A percentile compares a stretch with the other conserved stretches of the same genome.
These are phyloP conservation scores for Penicillium coprophilum DNA, from an alignment of 495 filamentous ascomycete species.

Conservation along the genomic window DNA sequence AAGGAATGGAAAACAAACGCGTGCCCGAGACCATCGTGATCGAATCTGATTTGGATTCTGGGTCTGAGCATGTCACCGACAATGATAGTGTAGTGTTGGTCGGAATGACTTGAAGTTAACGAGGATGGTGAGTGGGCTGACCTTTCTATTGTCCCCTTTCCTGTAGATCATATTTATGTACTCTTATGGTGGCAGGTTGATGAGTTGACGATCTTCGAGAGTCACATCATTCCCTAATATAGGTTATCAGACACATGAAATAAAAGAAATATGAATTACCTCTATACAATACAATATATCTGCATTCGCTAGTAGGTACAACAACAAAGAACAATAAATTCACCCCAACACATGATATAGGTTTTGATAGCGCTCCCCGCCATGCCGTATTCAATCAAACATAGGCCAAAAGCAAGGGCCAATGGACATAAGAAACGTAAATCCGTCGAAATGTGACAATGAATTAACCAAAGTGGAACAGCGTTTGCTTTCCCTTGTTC, in stretches of 20 bases:
- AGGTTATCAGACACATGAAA: background rate
- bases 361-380: background rate
- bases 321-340: slow-evolving; percentile 1
- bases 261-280: background rate
- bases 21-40: slow-evolving; percentile 8
- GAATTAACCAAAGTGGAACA: slow-evolving; percentile 56
- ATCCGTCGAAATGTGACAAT: background rate
- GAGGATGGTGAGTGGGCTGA: background rate
- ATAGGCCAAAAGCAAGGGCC: background rate
- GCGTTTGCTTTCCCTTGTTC: slow-evolving; percentile 77
- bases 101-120: background rate
- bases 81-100: slow-evolving; percentile 18
- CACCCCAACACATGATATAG: background rate
- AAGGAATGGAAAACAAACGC: background rate
- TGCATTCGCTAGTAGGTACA: slow-evolving; percentile 13
- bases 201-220: background rate
- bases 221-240: background rate
- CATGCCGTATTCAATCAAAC: slow-evolving; percentile 5
- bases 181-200: background rate
- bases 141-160: background rate
- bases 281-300: slow-evolving; percentile 11
- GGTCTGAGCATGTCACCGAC: background rate
- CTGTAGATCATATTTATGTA: slow-evolving; percentile 5
- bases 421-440: background rate
- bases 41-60: slow-evolving; percentile 10